These are phyloP conservation scores for Fusarium sp. DNA, from an alignment of 2,329 filamentous ascomycete genomes.

Conservation along the genomic window DNA sequence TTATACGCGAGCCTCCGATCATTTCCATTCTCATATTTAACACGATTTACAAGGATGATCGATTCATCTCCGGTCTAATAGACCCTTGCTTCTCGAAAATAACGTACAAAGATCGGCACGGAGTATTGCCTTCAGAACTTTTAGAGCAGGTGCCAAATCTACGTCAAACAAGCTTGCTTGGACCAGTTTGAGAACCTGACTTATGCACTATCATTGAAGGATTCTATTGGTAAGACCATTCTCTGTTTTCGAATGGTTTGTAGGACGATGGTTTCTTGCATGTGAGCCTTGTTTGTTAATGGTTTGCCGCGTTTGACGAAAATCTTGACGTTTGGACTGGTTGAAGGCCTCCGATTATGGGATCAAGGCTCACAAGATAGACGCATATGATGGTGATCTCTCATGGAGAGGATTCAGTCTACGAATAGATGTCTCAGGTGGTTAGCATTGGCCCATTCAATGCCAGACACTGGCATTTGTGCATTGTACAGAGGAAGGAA, in stretches of 20 bases:
- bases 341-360: slow-evolving; percentile 10
- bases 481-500: not conserved
- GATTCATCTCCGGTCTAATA: slow-evolving; percentile 6
- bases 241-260: not conserved
- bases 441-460: not conserved
- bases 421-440: not conserved
- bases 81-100: slow-evolving; percentile 4
- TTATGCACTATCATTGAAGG: not conserved
- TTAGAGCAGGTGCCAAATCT: slow-evolving; percentile 17
- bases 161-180: slow-evolving; percentile 27
- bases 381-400: not conserved
- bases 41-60: not conserved
- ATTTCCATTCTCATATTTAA: slow-evolving; percentile 20
- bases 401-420: too few species aligned
- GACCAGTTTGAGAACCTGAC: slow-evolving; percentile 24
- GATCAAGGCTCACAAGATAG: not conserved
- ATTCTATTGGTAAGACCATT: slow-evolving; percentile 1
- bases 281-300: slow-evolving; percentile 19
- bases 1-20: slow-evolving; percentile 27
- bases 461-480: not conserved
- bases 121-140: not conserved
- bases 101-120: slow-evolving; percentile 1
- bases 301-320: slow-evolving; percentile 1
- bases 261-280: not conserved
- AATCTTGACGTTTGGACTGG: not conserved